Conservation (phyloP, 192 early-diverging fungal genomes). For the Coemansia sp. region DNA sequence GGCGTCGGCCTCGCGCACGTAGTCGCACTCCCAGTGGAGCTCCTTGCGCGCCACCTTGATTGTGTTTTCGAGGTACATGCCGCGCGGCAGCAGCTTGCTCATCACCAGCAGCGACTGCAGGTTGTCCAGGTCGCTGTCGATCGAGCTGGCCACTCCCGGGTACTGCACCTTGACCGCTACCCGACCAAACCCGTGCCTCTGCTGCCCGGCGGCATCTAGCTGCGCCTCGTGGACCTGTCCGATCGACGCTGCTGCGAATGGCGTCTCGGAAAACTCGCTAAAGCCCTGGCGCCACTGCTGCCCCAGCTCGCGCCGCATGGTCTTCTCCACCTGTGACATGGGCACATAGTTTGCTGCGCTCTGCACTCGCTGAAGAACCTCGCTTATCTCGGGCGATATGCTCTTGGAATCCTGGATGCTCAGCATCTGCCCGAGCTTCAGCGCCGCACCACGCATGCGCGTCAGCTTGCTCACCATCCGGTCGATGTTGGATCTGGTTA, state of each 20-base stretch:
- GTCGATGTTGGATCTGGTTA: slow-evolving; percentile 80
- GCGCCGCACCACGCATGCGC: slow-evolving; percentile 91
- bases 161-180: slow-evolving; percentile 97
- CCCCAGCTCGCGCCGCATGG: slow-evolving; percentile 67
- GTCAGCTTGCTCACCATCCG: slow-evolving; percentile 81
- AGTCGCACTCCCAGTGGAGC: slow-evolving; percentile 93
- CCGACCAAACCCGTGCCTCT: slow-evolving; percentile 15
- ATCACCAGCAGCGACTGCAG: slow-evolving; percentile 74
- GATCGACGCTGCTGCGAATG: slow-evolving; percentile 91
- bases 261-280: slow-evolving; percentile 65
- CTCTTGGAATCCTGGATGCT: slow-evolving; percentile 84
- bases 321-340: slow-evolving; percentile 72
- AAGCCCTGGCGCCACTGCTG: slow-evolving; percentile 68
- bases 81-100: slow-evolving; percentile 81
- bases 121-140: slow-evolving; percentile 85
- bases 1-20: slow-evolving; percentile 77
- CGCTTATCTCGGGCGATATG: slow-evolving; percentile 75
- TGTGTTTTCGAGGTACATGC: slow-evolving; percentile 95
- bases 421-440: slow-evolving; percentile 97
- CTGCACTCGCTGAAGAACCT: slow-evolving; percentile 83
- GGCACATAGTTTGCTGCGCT: slow-evolving; percentile 97
- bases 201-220: slow-evolving; percentile 17
- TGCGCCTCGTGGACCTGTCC: slow-evolving; percentile 75
- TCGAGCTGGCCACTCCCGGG: slow-evolving; percentile 84
- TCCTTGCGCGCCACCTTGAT: slow-evolving; percentile 86